Percentiles rank a stretch among this genome's conserved stretches.
Evolutionary conservation across 1,139 yeast genomes (phyloP).

Genomic region (Geotrichum aggregatum): DNA sequence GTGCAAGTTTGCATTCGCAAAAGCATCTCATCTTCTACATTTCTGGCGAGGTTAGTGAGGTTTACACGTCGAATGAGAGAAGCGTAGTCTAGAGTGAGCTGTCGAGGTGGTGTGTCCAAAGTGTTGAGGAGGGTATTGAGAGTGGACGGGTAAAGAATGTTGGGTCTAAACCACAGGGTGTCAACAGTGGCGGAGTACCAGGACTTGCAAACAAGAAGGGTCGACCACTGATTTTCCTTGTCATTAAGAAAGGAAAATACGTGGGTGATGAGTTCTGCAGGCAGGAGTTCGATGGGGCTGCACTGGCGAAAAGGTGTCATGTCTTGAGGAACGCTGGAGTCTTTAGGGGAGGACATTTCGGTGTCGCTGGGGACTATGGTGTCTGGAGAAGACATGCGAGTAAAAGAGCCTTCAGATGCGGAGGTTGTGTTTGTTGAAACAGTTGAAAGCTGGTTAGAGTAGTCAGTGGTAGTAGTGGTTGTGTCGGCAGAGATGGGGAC

Average conservation of each 20-base stretch:
- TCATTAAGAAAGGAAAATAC: slow-evolving; percentile 65
- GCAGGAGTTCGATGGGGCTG: slow-evolving; percentile 44
- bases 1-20: slow-evolving; percentile 46
- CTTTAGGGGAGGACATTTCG: background rate
- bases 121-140: slow-evolving; percentile 23
- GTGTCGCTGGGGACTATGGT: background rate
- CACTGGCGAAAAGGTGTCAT: background rate
- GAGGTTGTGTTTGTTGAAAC: slow-evolving; percentile 5
- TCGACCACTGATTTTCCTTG: slow-evolving; percentile 58
- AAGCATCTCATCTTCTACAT: slow-evolving; percentile 60
- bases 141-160: slow-evolving; percentile 28
- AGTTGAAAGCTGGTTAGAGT: slow-evolving; percentile 2
- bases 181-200: slow-evolving; percentile 82
- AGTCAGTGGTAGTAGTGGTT: slow-evolving; percentile 2
- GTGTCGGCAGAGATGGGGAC: background rate
- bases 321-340: background rate
- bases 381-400: background rate
- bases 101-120: slow-evolving; percentile 47
- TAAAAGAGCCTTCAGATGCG: slow-evolving; percentile 1
- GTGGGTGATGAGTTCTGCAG: slow-evolving; percentile 73
- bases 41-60: slow-evolving; percentile 66
- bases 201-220: slow-evolving; percentile 72
- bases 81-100: slow-evolving; percentile 59
- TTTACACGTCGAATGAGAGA: slow-evolving; percentile 74
- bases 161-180: slow-evolving; percentile 85